Evolutionary conservation across 805 yeast species (phyloP).

Genomic region (Blastobotrys mokoenaii): DNA sequence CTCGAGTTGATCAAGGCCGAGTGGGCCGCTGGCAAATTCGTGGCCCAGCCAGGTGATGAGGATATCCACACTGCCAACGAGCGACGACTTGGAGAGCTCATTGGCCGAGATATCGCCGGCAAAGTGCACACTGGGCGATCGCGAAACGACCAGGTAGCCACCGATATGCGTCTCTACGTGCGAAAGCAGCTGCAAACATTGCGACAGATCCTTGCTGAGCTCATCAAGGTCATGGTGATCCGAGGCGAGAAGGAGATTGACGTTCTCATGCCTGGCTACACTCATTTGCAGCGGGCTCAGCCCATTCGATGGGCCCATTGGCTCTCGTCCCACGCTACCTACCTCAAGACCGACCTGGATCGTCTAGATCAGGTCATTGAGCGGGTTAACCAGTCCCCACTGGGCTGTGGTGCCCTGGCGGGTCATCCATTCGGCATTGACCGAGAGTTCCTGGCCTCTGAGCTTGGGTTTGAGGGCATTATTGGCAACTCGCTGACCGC

Average conservation of each 20-base stretch:
- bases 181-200: constrained; percentile 62
- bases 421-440: constrained; percentile 99
- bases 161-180: constrained; percentile 95
- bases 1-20: constrained; percentile 62
- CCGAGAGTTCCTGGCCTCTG: constrained; percentile 76
- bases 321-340: constrained; percentile 91
- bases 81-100: constrained; percentile 92
- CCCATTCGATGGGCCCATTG: constrained; percentile 99
- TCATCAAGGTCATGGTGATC: constrained; percentile 57
- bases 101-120: constrained; percentile 90
- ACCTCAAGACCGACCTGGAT: constrained; percentile 82
- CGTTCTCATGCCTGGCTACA: constrained; percentile 96
- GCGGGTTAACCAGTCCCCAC: constrained; percentile 81
- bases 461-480: constrained; percentile 71
- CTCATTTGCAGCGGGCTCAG: constrained; percentile 97
- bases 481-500: constrained; percentile 97
- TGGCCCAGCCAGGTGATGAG: constrained; percentile 83
- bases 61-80: constrained; percentile 99
- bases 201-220: constrained; percentile 46
- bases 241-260: constrained; percentile 85
- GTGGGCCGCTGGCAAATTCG: constrained; percentile 67
- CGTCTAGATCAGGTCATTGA: constrained; percentile 72
- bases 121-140: constrained; percentile 99
- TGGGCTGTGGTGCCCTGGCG: constrained; percentile 97
- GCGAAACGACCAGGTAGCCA: constrained; percentile 97